Evolutionary conservation across 768 basidiomycete species (phyloP), one percentile per base, ranked within the genome.

Genomic region (Tulasnella sp.): DNA sequence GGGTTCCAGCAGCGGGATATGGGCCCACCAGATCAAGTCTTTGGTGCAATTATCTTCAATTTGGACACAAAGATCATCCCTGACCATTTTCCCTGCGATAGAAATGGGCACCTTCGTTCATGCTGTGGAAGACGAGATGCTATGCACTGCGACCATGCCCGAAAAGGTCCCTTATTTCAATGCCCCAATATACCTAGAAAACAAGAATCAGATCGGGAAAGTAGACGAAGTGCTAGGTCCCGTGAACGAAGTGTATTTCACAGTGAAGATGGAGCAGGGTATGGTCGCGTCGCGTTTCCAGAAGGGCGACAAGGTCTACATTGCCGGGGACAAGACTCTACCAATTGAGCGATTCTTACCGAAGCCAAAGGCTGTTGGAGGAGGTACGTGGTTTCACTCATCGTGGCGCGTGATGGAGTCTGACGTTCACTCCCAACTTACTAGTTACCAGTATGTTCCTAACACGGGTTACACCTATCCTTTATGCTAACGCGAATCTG

Each of bases 181-280:
- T 85, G 97, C 97, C 0, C 97, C 97, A 73, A 96, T 99, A 84
- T 99, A 97, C 85, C 90, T 99, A 76, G 92, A 95, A 88, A 98
- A 98, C 86, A 99, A 98, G 87, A 94, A 95, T 14, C 89, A 91
- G 82, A 95, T 99, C 81, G 97, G 98, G 81, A 98, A 98, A 87
- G 93, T 99, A 58, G 98, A 99, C 86, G 98, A 99, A 86, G 99
- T 99, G 82, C 90, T 99, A n/a, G 98, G 98, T 2, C 97, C 98
- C 21, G 97, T 99, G 85, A 99, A 98, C 84, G 96, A 99, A 85
- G 96, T 99, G 80, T 99, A 91, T 86, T 99, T 99, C 84, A 97
- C 96, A 3, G 90, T 99, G 82, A 99, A 99, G 88, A 98, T 98
- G 93, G 91, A 92, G 27, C 92, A 94, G 79, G 98, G 98, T 40